Evolutionary conservation across 805 yeast genomes (phyloP).

Genomic region (Saccharomycopsis malanga): DNA sequence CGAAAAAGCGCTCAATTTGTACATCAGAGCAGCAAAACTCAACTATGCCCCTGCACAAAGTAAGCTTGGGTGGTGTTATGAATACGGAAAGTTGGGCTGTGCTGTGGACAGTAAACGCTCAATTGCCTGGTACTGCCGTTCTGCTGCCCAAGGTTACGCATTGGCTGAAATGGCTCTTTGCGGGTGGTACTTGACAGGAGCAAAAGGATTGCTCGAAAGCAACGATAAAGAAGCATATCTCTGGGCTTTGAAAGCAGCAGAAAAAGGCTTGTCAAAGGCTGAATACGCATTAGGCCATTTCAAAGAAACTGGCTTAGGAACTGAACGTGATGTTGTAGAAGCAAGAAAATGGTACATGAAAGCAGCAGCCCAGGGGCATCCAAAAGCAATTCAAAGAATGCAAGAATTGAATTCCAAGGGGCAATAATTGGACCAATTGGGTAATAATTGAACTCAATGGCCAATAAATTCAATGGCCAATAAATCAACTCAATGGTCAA

Average conservation of each 20-base stretch:
- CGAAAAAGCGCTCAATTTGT: slow-evolving; percentile 42
- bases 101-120: slow-evolving; percentile 49
- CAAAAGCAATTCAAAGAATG: slow-evolving; percentile 38
- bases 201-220: slow-evolving; percentile 41
- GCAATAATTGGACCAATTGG: background rate
- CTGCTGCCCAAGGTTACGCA: slow-evolving; percentile 58
- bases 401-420: background rate
- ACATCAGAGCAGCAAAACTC: slow-evolving; percentile 50
- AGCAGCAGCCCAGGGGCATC: slow-evolving; percentile 59
- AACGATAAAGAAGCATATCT: slow-evolving; percentile 59
- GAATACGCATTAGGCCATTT: slow-evolving; percentile 66
- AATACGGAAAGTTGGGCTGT: slow-evolving; percentile 55
- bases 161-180: slow-evolving; percentile 66
- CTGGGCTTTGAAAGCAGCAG: slow-evolving; percentile 62
- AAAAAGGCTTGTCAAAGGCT: slow-evolving; percentile 52
- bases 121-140: slow-evolving; percentile 67
- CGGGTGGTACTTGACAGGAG: slow-evolving; percentile 76
- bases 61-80: slow-evolving; percentile 64
- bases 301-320: slow-evolving; percentile 59
- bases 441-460: no score
- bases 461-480: no score
- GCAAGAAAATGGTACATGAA: slow-evolving; percentile 46
- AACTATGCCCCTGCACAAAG: slow-evolving; percentile 64
- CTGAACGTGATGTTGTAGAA: slow-evolving; percentile 34
- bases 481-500: no score